Base-by-base conservation (phyloP, 768 basidiomycete genomes). In the Termitomyces sp. region DNA sequence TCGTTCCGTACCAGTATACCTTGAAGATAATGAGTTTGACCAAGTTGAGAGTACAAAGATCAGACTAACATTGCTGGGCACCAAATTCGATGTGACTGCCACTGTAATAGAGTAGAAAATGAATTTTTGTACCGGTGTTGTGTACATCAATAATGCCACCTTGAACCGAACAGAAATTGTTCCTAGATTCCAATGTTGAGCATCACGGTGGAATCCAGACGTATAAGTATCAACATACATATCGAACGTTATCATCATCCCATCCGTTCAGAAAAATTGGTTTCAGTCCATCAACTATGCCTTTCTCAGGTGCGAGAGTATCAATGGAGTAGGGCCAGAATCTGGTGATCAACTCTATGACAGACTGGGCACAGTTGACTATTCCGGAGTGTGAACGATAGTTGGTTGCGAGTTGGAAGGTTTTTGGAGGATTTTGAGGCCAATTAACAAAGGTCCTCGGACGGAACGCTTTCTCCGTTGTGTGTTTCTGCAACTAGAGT, bases 331-430 rank as follows among this genome's bases (percentile, higher is more conserved):
- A 71, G 0, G 86, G 85, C 85, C 88, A 91, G 59, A 86, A 86
- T 9, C 64, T 67, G 16, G 74, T 79, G 15, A 91, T 83, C 1
- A 91, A 70, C n/a, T 85, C 80, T 4, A 91, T 81, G 28, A 90
- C 73, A 0, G 81, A 82, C 55, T 85, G 82, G 0, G 90, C 90
- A 65, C 86, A 89, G 50, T 86, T 77, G n/a, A 91, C 84, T 46
- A 91, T 91, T 2, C 90, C 90, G 0, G 81, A 81, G 66, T 90
- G 88, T 0, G 88, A 90, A 6, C 90, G 82, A 65, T 88, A 90
- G 66, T 91, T 91, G 53, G 81, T 74, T 0, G 80, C 71, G 1
- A 92, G 76, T 63, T 87, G 83, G 67, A 91, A 91, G 0, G 77
- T 74, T 28, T 60, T 68, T 4, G 71, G 69, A 28, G 63, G 40